A percentile compares a stretch with the other conserved stretches of the same genome.
phyloP scores from a whole-genome alignment of 2,329 filamentous ascomycete species.

The Metarhizium anisopliae region DNA sequence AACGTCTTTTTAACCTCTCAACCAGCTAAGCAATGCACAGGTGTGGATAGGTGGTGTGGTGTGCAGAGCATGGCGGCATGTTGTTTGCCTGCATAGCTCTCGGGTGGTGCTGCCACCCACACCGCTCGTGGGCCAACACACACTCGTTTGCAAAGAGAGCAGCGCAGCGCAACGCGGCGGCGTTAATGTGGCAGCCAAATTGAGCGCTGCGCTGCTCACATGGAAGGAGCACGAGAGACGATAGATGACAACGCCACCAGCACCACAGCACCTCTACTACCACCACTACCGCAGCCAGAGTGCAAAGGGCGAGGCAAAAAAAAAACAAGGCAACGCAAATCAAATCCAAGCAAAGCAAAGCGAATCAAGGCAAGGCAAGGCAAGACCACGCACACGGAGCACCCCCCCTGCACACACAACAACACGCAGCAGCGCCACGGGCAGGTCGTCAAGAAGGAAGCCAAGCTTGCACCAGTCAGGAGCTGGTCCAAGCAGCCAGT shows the following conservation, averaged over 20 bases:
- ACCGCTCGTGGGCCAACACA: slow-evolving; percentile 19
- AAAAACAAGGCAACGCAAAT: not conserved
- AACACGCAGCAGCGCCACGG: slow-evolving; percentile 7
- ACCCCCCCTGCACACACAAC: slow-evolving; percentile 7
- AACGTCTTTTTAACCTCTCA: slow-evolving; percentile 1
- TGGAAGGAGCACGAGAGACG: not conserved
- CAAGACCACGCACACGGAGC: not conserved
- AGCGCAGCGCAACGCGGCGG: not conserved
- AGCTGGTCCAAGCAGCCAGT: slow-evolving; percentile 4
- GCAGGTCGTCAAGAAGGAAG: slow-evolving; percentile 7
- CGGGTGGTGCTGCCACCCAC: slow-evolving; percentile 13
- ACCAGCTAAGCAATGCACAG: not conserved
- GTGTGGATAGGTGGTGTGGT: not conserved
- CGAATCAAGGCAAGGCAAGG: not conserved
- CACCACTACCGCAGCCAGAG: too few species aligned
- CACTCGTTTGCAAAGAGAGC: not conserved
- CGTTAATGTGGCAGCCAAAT: slow-evolving; percentile 2
- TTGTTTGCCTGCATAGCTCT: not conserved
- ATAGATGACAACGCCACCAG: not conserved
- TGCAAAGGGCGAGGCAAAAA: not conserved
- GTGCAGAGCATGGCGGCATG: not conserved
- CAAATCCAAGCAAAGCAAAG: not conserved
- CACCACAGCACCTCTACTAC: not conserved
- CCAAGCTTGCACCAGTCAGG: slow-evolving; percentile 1
- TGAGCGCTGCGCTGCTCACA: not conserved